phyloP scores from a whole-genome alignment of 352 stramenopile species.

The Peronosclerospora sorghi region DNA sequence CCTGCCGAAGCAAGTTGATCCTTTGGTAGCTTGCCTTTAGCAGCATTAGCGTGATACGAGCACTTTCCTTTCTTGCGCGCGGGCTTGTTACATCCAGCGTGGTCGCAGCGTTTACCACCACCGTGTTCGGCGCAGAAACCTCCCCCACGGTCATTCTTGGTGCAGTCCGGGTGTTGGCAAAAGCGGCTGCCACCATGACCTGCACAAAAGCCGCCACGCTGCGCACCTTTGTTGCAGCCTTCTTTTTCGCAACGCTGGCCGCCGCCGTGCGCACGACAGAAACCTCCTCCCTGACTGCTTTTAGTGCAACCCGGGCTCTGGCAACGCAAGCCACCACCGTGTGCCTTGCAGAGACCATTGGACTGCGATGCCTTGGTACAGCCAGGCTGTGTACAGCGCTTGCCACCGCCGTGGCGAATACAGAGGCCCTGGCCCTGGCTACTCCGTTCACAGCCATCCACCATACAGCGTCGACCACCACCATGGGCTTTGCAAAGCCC shows the following conservation, averaged over 20 bases:
- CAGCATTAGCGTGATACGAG: slow-evolving; percentile 71
- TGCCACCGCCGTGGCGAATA: slow-evolving; percentile 78
- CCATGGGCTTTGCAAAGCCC: slow-evolving; percentile 81
- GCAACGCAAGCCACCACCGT: slow-evolving; percentile 76
- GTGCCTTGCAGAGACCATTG: slow-evolving; percentile 80
- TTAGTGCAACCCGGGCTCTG: slow-evolving; percentile 48
- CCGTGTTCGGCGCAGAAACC: slow-evolving; percentile 64
- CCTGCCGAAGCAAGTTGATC: slow-evolving; percentile 21
- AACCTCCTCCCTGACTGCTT: slow-evolving; percentile 69
- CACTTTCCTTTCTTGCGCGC: slow-evolving; percentile 82
- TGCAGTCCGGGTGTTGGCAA: slow-evolving; percentile 72
- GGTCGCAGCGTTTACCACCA: slow-evolving; percentile 69
- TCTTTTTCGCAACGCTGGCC: slow-evolving; percentile 80
- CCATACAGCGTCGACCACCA: slow-evolving; percentile 59
- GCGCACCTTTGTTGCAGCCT: slow-evolving; percentile 78
- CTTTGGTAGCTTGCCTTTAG: slow-evolving; percentile 57
- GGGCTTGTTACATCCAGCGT: slow-evolving; percentile 65
- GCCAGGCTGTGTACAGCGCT: slow-evolving; percentile 61
- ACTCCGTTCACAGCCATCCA: slow-evolving; percentile 74
- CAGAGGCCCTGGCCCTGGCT: slow-evolving; percentile 72
- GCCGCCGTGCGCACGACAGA: slow-evolving; percentile 76
- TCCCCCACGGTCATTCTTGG: slow-evolving; percentile 75
- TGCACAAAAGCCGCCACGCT: slow-evolving; percentile 79
- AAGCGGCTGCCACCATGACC: slow-evolving; percentile 74
- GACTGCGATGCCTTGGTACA: slow-evolving; percentile 77